Base-by-base conservation (phyloP, 768 basidiomycete species). In the Boletus rufocinnamomeus region DNA sequence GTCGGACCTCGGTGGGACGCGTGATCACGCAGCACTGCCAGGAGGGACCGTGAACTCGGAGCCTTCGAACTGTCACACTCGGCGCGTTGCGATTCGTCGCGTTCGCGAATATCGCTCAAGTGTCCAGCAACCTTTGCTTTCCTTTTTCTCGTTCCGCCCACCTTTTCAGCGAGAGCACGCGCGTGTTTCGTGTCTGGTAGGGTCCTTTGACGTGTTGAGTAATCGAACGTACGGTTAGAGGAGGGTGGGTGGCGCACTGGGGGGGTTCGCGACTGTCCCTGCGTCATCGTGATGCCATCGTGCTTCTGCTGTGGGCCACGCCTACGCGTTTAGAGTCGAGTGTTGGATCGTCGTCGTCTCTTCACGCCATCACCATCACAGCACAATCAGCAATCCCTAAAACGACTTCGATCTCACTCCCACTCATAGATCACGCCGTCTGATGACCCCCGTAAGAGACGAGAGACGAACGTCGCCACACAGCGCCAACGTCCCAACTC, bases 61-160 rank as follows among this genome's bases (percentile, higher is more conserved):
- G 11, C 28, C 50, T 50, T 63, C 44, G 40, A 51, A 34, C 37
- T 38, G 8, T 50, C 48, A 40, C 19, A 48, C 35, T 8, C 28
- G 27, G 25, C 27, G 46, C 13, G 16, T 9, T 40, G 38, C 32
- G 44, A 48, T 41, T 34, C 45, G 37, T 30, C 21, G n/a, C 14
- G 16, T 21, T 37, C 44, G 62, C 48, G 34, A 54, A 60, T 64
- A 43, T 50, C 62, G 50, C 52, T 54, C 62, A 52, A 37, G 32
- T 5, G 7, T 10, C 30, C 30, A 1, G n/a, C 46, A 16, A 30
- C 43, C 3, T 48, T 25, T n/a, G 16, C 40, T 37, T 46, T 43
- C 40, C 49, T n/a, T 28, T 37, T 40, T 6, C 27, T 19, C 11
- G 17, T 19, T 27, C 16, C 19, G 28, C 13, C 43, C 21, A 50